Evolutionary conservation across 768 basidiomycete genomes (phyloP), one percentile per base, ranked within the genome.

Genomic region (Trametes cubensis): DNA sequence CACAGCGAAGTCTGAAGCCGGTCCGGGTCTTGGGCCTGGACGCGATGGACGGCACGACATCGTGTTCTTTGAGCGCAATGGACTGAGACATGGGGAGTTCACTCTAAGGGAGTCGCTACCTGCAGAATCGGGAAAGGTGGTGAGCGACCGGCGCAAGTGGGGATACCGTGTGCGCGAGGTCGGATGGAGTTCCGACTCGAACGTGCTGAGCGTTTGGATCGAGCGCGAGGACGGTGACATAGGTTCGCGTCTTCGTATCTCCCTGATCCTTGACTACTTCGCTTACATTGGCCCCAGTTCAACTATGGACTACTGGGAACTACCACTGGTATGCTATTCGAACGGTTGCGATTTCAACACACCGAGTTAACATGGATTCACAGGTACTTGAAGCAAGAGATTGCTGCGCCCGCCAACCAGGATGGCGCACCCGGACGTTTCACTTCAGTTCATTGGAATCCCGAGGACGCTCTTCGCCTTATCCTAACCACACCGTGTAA

Each of bases 1-100:
- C 20, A 34, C 21, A 1, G 30, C 38, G 39, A 15, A 45, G 21
- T 34, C 48, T 4, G 58, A 46, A 15, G 28, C 55, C 5, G 62
- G 58, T 0, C 50, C 57, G 20, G 67, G 67, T 1, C 53, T 68
- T 17, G 67, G 64, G 4, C 63, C 79, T 25, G 90, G 86, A 8
- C 85, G 80, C 65, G 85, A 83, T 55, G 88, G 83, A 20, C 79
- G 82, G 60, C 89, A 96, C 69, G 93, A 96, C 67, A 79, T 98
- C 7, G 86, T 98, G 0, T 96, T 98, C 76, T 95, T 96, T 61
- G 97, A 99, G 77, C 80, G 94, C 66, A 99, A 99, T 73, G 97
- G 97, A 0, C 75, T 99, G 61, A 77, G 95, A 61, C 92, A 97
- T 68, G 92, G 94, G 5, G 94, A 97, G 58, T 98, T 97, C 72